phyloP scores from a whole-genome alignment of 2,329 filamentous ascomycete species.

The Aspergillus sp. region DNA sequence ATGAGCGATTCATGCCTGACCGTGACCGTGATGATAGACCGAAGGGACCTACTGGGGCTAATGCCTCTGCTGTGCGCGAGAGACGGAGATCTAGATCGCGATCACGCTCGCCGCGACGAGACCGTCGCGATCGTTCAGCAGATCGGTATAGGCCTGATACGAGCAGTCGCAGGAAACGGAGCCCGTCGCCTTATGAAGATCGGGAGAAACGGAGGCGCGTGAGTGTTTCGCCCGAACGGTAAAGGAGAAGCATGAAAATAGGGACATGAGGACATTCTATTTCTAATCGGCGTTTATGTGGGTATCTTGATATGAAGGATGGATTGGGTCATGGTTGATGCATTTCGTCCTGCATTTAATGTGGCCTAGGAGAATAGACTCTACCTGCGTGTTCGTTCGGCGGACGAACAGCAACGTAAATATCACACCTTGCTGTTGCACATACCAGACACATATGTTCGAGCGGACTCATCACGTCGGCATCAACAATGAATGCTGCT shows the following conservation, averaged over 20 bases:
- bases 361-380: not conserved
- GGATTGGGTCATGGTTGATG: slow-evolving; percentile 19
- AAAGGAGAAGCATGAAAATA: slow-evolving; percentile 7
- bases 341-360: slow-evolving; percentile 4
- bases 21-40: slow-evolving; percentile 34
- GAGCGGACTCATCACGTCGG: not conserved
- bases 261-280: slow-evolving; percentile 9
- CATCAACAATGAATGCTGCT: not conserved
- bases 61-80: slow-evolving; percentile 46
- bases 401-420: not conserved
- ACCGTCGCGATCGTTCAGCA: slow-evolving; percentile 42
- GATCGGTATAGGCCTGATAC: slow-evolving; percentile 52
- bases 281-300: slow-evolving; percentile 21
- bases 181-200: slow-evolving; percentile 45
- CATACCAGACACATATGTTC: not conserved
- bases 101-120: slow-evolving; percentile 56
- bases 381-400: slow-evolving; percentile 1
- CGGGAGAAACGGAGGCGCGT: slow-evolving; percentile 46
- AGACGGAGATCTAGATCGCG: slow-evolving; percentile 39
- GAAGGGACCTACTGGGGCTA: slow-evolving; percentile 47
- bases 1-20: slow-evolving; percentile 52
- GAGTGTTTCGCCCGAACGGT: slow-evolving; percentile 28
- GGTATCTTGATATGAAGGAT: slow-evolving; percentile 20
- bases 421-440: slow-evolving; percentile 1
- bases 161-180: slow-evolving; percentile 41